Percentiles rank a stretch among this genome's conserved stretches.
Conservation (phyloP, 2,329 filamentous ascomycete species). For the Colletotrichum phormii region DNA sequence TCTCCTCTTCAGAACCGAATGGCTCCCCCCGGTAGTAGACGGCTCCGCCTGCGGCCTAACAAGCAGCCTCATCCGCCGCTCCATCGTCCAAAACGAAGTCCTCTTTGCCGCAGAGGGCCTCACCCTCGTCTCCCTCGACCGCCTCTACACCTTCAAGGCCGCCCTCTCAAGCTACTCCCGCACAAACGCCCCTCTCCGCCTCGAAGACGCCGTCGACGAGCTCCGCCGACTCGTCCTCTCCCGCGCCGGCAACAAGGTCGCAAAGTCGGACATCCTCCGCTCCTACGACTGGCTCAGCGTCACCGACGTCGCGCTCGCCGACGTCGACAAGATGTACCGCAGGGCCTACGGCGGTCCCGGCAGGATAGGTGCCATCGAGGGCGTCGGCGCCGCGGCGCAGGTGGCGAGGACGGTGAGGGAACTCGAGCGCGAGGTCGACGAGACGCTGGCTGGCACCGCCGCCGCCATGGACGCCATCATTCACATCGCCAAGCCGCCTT, state of each 20-base stretch:
- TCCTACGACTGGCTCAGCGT: slow-evolving; percentile 70
- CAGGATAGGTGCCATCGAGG: slow-evolving; percentile 58
- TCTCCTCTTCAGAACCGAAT: slow-evolving; percentile 47
- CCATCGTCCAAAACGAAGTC: slow-evolving; percentile 69
- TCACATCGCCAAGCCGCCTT: slow-evolving; percentile 31
- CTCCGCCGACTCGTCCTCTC: slow-evolving; percentile 69
- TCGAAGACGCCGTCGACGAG: slow-evolving; percentile 73
- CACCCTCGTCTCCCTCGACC: slow-evolving; percentile 69
- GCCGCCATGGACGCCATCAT: slow-evolving; percentile 22
- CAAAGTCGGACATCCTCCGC: slow-evolving; percentile 62
- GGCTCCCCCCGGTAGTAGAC: slow-evolving; percentile 57
- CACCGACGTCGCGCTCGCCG: slow-evolving; percentile 59
- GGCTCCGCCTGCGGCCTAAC: slow-evolving; percentile 59
- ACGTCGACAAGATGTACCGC: slow-evolving; percentile 68
- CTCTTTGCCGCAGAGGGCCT: slow-evolving; percentile 71
- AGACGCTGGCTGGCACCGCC: slow-evolving; percentile 8
- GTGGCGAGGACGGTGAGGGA: slow-evolving; percentile 28
- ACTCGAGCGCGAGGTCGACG: slow-evolving; percentile 19
- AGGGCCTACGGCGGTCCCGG: slow-evolving; percentile 65
- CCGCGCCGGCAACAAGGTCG: slow-evolving; percentile 60
- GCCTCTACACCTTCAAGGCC: slow-evolving; percentile 73
- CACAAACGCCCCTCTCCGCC: slow-evolving; percentile 54
- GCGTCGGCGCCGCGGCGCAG: slow-evolving; percentile 44
- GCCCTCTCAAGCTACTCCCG: slow-evolving; percentile 68
- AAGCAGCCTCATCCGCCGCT: slow-evolving; percentile 65